phyloP scores from a whole-genome alignment of 139 green algal genomes.

The Penium margaritaceum region DNA sequence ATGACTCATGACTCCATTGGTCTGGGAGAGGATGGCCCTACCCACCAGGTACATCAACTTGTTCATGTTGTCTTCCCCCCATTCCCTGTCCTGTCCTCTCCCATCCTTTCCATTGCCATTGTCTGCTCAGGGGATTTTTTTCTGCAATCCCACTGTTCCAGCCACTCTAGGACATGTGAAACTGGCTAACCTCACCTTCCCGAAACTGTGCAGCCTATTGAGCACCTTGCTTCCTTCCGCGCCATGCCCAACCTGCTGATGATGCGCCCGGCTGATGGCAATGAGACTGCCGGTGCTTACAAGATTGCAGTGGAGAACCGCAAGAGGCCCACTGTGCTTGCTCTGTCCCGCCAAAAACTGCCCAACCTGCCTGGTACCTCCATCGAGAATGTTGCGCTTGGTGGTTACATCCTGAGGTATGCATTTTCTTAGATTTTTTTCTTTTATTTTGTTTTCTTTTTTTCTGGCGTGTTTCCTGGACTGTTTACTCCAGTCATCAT shows the following conservation, averaged over 20 bases:
- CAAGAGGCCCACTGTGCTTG: conserved; percentile 72
- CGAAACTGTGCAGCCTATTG: conserved; percentile 84
- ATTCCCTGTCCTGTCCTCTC: no score
- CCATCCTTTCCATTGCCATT: no score
- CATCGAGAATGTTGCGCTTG: conserved; percentile 72
- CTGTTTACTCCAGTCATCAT: no score
- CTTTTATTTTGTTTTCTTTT: background rate
- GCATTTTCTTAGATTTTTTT: background rate
- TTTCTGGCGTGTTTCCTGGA: no score
- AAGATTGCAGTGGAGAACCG: conserved; percentile 68
- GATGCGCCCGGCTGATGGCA: conserved; percentile 85
- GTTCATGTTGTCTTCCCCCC: no score
- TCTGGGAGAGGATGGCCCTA: conserved; percentile 97
- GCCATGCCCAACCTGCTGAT: conserved; percentile 97
- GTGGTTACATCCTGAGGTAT: conserved; percentile 77
- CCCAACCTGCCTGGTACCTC: conserved; percentile 77
- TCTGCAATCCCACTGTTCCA: no score
- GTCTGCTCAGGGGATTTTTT: no score
- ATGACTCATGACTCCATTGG: conserved; percentile 99
- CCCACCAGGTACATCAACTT: conserved; percentile 74
- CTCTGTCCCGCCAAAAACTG: conserved; percentile 92
- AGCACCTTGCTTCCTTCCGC: conserved; percentile 95
- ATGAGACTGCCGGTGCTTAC: conserved; percentile 91
- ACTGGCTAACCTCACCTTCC: no score
- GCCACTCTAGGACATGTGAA: no score